These are phyloP conservation scores for Salix viminalis DNA, from an alignment of 345 rosid species.

Conservation along the genomic window DNA sequence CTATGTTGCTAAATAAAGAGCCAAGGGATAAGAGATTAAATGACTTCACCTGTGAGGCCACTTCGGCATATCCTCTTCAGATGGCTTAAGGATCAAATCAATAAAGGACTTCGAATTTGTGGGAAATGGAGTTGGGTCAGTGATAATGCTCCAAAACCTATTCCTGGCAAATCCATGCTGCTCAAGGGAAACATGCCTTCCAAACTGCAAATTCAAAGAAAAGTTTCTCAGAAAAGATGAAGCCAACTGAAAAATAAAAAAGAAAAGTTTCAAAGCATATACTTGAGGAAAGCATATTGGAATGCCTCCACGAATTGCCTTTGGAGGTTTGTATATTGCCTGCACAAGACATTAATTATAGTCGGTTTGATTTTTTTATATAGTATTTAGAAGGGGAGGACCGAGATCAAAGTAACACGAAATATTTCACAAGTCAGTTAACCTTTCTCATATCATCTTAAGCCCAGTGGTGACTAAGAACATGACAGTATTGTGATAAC, in stretches of 20 bases:
- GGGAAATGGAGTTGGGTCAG: conserved; percentile 69
- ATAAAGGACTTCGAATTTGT: conserved; percentile 46
- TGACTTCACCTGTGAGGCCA: background rate
- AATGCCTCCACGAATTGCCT: conserved; percentile 93
- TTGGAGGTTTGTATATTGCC: conserved; percentile 77
- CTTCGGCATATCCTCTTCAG: too few relatives aligned
- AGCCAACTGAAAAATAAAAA: conserved; percentile 16
- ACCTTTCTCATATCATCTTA: too few relatives aligned
- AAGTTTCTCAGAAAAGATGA: conserved; percentile 6
- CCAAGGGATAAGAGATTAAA: background rate
- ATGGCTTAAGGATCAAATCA: conserved; percentile 45
- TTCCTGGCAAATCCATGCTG: conserved; percentile 91
- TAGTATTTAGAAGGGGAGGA: background rate
- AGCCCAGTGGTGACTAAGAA: background rate
- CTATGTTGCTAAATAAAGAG: background rate
- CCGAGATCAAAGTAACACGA: background rate
- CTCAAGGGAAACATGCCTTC: conserved; percentile 62
- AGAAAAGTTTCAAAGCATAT: conserved; percentile 19
- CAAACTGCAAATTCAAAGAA: conserved; percentile 49
- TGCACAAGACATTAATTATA: conserved; percentile 26
- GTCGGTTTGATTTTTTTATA: background rate
- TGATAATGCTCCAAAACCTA: conserved; percentile 70
- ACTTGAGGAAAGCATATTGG: conserved; percentile 96
- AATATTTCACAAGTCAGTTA: too few relatives aligned
- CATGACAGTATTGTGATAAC: background rate